Conservation (phyloP, 1,139 yeast genomes). For the Candida pseudoviswanathii region DNA sequence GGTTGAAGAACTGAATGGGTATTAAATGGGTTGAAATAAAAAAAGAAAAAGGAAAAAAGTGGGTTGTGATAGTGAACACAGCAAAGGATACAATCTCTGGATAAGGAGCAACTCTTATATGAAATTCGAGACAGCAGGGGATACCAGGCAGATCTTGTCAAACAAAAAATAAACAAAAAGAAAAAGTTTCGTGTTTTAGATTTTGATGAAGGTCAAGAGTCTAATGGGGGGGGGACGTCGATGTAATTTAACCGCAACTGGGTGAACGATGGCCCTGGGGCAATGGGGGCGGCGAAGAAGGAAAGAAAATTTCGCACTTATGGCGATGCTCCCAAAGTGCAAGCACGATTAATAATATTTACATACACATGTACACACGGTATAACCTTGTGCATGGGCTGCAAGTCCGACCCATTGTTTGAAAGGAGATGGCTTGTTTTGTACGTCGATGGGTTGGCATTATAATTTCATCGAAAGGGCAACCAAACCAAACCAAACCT, state of each 20-base stretch:
- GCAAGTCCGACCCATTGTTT: background rate
- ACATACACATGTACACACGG: background rate
- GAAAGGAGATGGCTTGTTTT: background rate
- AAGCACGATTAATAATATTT: background rate
- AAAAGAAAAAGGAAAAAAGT: background rate
- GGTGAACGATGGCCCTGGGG: background rate
- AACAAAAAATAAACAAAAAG: background rate
- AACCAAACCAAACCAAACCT: too few species aligned
- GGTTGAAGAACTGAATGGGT: conserved; percentile 1
- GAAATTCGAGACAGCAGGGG: background rate
- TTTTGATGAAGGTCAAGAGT: background rate
- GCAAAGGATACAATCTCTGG: background rate
- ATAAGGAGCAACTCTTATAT: background rate
- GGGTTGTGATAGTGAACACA: background rate
- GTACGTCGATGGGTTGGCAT: background rate
- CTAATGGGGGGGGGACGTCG: background rate
- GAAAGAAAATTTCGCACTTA: background rate
- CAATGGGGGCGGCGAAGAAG: background rate
- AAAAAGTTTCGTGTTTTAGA: conserved; percentile 2
- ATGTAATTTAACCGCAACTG: conserved; percentile 1
- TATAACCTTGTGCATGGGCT: too few species aligned
- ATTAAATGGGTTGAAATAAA: background rate
- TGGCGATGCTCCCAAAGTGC: too few species aligned
- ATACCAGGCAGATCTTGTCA: background rate
- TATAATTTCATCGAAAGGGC: background rate